Percentiles rank a stretch among this genome's conserved stretches.
phyloP scores from a whole-genome alignment of 2,329 filamentous ascomycete species.

The Microsporum ferrugineum region DNA sequence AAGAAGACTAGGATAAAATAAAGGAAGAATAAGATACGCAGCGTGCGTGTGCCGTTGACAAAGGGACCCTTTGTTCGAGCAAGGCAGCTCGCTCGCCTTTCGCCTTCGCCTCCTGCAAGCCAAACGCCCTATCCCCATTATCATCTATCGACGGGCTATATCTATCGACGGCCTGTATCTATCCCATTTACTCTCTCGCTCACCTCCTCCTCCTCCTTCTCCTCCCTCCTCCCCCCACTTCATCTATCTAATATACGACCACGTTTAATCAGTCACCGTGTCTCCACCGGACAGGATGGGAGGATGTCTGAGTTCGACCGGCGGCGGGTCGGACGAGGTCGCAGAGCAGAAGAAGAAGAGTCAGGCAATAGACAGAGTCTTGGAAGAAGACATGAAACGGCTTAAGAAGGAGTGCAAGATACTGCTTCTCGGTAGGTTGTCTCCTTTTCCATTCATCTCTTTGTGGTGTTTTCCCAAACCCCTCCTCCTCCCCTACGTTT shows the following conservation, averaged over 20 bases:
- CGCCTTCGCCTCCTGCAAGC: too few species aligned
- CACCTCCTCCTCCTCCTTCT: background rate
- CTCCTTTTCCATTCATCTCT: constrained; percentile 5
- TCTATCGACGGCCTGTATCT: too few species aligned
- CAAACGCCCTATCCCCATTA: too few species aligned
- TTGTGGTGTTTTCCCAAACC: background rate
- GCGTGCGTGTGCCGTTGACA: too few species aligned
- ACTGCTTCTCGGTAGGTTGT: constrained; percentile 66
- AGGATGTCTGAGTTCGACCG: constrained; percentile 65
- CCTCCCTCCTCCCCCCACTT: background rate
- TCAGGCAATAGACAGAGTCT: constrained; percentile 82
- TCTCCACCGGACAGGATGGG: constrained; percentile 52
- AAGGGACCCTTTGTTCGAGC: too few species aligned
- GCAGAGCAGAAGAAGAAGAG: constrained; percentile 90
- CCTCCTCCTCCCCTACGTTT: too few species aligned
- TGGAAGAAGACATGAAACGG: constrained; percentile 89
- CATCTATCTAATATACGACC: background rate
- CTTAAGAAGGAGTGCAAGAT: constrained; percentile 98
- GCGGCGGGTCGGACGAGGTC: constrained; percentile 54
- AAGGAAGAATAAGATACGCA: too few species aligned
- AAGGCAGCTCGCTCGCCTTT: too few species aligned
- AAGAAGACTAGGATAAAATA: background rate
- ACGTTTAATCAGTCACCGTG: background rate
- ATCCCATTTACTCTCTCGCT: too few species aligned
- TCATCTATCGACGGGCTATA: too few species aligned